Conservation (phyloP, 371 early-diverging fungal genomes). For the Batkoa obscura region DNA sequence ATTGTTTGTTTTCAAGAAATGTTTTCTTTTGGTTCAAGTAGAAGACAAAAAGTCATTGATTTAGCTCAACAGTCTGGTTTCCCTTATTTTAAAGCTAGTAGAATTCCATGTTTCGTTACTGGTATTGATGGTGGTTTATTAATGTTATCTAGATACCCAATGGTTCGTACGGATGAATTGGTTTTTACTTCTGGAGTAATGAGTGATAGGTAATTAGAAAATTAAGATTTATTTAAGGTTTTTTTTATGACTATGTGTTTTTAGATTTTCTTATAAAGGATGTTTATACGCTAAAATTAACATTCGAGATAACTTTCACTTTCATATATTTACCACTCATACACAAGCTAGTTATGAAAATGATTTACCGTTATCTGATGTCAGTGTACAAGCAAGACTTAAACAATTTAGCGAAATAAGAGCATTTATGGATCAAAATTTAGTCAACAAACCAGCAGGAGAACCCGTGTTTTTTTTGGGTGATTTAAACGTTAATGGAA, state of each 20-base stretch:
- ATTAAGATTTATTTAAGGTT: background rate
- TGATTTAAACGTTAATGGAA: conserved; percentile 57
- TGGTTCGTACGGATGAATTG: conserved; percentile 26
- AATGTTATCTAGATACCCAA: conserved; percentile 47
- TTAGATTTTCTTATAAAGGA: conserved; percentile 50
- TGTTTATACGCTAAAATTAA: conserved; percentile 50
- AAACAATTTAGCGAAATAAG: conserved; percentile 36
- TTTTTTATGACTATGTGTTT: background rate
- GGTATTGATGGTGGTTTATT: conserved; percentile 64
- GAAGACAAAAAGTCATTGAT: conserved; percentile 26
- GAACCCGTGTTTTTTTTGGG: conserved; percentile 44
- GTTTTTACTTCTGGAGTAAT: conserved; percentile 45
- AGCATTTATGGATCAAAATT: conserved; percentile 25
- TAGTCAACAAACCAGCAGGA: conserved; percentile 14
- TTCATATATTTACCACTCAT: conserved; percentile 66
- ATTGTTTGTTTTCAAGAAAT: conserved; percentile 67
- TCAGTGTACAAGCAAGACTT: conserved; percentile 28
- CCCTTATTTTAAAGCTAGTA: conserved; percentile 25
- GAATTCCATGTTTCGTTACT: conserved; percentile 34
- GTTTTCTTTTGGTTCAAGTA: conserved; percentile 45
- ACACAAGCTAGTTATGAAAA: conserved; percentile 51
- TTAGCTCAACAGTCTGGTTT: conserved; percentile 49
- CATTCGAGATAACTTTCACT: conserved; percentile 17
- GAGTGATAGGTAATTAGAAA: conserved; percentile 33
- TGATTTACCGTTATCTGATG: conserved; percentile 18